phyloP scores from a whole-genome alignment of 1,284 basidiomycete genomes.

The Thelephora terrestris region DNA sequence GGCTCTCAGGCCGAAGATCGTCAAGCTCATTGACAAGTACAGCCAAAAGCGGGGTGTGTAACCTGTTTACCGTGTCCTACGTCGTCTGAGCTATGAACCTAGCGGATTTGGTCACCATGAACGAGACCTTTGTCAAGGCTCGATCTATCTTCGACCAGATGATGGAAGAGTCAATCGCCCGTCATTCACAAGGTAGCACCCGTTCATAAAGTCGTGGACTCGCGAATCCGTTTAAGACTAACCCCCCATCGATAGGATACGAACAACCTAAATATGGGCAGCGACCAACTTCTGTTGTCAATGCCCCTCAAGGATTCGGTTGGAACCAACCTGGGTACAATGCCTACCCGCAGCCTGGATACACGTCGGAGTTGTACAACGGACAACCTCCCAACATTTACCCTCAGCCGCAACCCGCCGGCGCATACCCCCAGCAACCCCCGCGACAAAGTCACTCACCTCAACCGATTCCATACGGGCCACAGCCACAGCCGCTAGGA shows the following conservation, averaged over 20 bases:
- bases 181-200: slow-evolving; percentile 51
- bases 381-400: slow-evolving; percentile 9
- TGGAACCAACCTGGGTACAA: slow-evolving; percentile 38
- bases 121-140: slow-evolving; percentile 80
- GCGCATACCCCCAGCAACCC: slow-evolving; percentile 11
- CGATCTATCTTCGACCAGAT: slow-evolving; percentile 78
- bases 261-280: slow-evolving; percentile 14
- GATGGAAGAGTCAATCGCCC: slow-evolving; percentile 83
- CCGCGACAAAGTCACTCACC: background rate
- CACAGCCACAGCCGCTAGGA: slow-evolving; percentile 1
- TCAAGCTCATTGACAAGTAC: slow-evolving; percentile 95
- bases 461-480: slow-evolving; percentile 8
- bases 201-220: background rate
- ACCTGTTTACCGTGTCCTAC: background rate
- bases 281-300: no score
- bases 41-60: slow-evolving; percentile 78
- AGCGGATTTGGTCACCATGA: slow-evolving; percentile 85
- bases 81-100: slow-evolving; percentile 1
- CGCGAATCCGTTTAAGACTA: no score
- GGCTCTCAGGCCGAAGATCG: slow-evolving; percentile 86
- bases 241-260: slow-evolving; percentile 18
- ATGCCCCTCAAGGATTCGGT: slow-evolving; percentile 31
- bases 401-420: slow-evolving; percentile 8
- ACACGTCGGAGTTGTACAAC: slow-evolving; percentile 6
- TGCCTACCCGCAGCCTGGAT: slow-evolving; percentile 20